Percentiles rank a stretch among this genome's conserved stretches.
Conservation (phyloP, 2,329 filamentous ascomycete genomes). For the Sporothrix pseudoabietina region DNA sequence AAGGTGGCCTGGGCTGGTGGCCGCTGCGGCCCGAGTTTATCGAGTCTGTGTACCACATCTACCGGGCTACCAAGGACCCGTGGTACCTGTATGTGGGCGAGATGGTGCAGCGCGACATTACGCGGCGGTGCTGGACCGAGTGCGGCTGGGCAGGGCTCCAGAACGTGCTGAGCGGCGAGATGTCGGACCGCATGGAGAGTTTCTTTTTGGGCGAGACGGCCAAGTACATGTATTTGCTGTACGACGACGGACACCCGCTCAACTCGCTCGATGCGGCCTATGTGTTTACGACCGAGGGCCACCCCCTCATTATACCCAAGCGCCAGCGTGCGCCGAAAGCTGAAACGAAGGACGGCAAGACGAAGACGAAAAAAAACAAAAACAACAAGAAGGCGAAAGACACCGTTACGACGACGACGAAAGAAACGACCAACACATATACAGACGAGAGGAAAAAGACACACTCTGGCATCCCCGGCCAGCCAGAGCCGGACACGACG, state of each 20-base stretch:
- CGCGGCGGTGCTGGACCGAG: constrained; percentile 80
- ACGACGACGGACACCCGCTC: constrained; percentile 80
- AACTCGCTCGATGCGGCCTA: constrained; percentile 84
- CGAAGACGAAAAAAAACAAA: not conserved
- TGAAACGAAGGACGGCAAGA: constrained; percentile 31
- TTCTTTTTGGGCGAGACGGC: constrained; percentile 97
- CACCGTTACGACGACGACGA: not conserved
- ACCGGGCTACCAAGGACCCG: constrained; percentile 86
- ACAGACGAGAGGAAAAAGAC: not conserved
- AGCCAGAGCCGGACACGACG: constrained; percentile 3
- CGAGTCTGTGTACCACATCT: constrained; percentile 96
- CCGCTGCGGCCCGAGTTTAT: constrained; percentile 94
- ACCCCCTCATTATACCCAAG: constrained; percentile 80
- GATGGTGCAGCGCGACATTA: constrained; percentile 89
- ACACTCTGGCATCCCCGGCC: constrained; percentile 12
- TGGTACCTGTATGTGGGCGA: constrained; percentile 97
- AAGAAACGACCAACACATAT: not conserved
- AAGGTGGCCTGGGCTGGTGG: constrained; percentile 91
- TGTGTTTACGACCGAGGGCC: constrained; percentile 95
- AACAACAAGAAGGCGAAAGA: not conserved
- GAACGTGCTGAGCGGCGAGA: constrained; percentile 78
- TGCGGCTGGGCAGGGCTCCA: constrained; percentile 94
- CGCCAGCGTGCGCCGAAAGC: constrained; percentile 34
- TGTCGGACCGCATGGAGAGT: constrained; percentile 95
- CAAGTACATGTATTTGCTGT: constrained; percentile 93